These are phyloP conservation scores for Lachnellula hyalina DNA, from an alignment of 2,329 filamentous ascomycete genomes.

Conservation along the genomic window DNA sequence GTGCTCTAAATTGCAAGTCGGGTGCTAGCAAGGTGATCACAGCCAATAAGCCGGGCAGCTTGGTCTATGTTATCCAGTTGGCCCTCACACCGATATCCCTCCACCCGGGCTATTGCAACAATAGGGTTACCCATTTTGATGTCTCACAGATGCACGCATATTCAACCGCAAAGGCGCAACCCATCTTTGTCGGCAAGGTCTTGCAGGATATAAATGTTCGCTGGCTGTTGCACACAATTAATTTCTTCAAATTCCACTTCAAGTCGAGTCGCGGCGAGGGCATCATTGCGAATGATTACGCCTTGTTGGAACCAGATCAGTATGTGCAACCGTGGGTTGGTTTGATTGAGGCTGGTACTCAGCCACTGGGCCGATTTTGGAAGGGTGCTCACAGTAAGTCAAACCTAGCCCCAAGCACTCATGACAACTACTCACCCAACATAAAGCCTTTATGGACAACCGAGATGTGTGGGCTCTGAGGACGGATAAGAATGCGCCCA, in stretches of 20 bases:
- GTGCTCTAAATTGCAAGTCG: constrained; percentile 2
- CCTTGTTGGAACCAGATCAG: constrained; percentile 32
- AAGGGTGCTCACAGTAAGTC: constrained; percentile 43
- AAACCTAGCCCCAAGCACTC: not conserved
- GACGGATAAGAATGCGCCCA: constrained; percentile 1
- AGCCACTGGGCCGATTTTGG: constrained; percentile 40
- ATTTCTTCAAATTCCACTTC: constrained; percentile 50
- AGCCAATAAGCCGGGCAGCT: constrained; percentile 2
- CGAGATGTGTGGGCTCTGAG: constrained; percentile 19
- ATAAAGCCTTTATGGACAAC: constrained; percentile 18
- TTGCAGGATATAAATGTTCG: constrained; percentile 38
- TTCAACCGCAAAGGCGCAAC: constrained; percentile 26
- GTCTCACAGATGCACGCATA: constrained; percentile 43
- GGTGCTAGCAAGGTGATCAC: constrained; percentile 5
- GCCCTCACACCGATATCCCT: constrained; percentile 22
- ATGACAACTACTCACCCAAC: constrained; percentile 5
- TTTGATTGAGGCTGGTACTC: constrained; percentile 31
- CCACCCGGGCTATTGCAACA: constrained; percentile 24
- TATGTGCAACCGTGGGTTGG: constrained; percentile 39
- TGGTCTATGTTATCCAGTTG: constrained; percentile 25
- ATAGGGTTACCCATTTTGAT: constrained; percentile 33
- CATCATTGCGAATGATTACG: constrained; percentile 34
- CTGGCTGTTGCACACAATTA: constrained; percentile 42
- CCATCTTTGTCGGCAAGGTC: constrained; percentile 37
- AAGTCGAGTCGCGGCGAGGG: constrained; percentile 32